Percentiles rank a stretch among this genome's conserved stretches.
Evolutionary conservation across 306 rosid species (phyloP).

Genomic region (Glycine latifolia): DNA sequence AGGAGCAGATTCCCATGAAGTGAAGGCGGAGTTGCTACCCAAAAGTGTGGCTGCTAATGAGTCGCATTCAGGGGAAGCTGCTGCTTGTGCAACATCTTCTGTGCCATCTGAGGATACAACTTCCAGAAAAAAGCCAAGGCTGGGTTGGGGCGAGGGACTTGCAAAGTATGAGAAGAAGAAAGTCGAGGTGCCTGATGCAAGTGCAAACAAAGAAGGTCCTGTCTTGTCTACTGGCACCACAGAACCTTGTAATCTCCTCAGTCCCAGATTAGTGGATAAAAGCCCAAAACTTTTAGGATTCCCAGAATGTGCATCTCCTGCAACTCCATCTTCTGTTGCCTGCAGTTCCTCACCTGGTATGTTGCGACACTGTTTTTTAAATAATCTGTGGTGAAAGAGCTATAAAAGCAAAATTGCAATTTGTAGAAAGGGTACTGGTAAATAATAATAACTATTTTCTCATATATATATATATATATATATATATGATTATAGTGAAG

Average conservation of each 20-base stretch:
- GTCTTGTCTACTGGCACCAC: conserved; percentile 52
- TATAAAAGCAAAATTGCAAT: conserved; percentile 21
- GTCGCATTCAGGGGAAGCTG: conserved; percentile 77
- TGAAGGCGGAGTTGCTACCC: conserved; percentile 62
- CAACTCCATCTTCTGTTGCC: conserved; percentile 95
- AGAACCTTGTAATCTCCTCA: conserved; percentile 58
- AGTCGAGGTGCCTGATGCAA: conserved; percentile 82
- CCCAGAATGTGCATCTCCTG: conserved; percentile 88
- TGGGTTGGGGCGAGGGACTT: conserved; percentile 98
- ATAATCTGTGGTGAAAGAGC: background rate
- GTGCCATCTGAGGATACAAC: conserved; percentile 70
- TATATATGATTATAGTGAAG: conserved; percentile 7
- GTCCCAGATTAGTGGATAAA: conserved; percentile 70
- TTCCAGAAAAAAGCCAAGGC: conserved; percentile 91
- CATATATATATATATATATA: background rate
- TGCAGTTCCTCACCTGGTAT: conserved; percentile 98
- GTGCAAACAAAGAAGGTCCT: conserved; percentile 63
- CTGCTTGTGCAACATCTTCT: conserved; percentile 75
- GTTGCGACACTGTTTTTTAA: background rate
- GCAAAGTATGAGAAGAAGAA: conserved; percentile 96
- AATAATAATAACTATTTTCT: background rate
- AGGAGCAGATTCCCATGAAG: conserved; percentile 68
- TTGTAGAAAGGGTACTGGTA: background rate
- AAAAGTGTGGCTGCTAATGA: conserved; percentile 64
- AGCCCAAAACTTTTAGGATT: conserved; percentile 68